A percentile compares a stretch with the other conserved stretches of the same genome.
These are phyloP conservation scores for Candolleomyces eurysporus DNA, from an alignment of 768 basidiomycete species.

Conservation along the genomic window DNA sequence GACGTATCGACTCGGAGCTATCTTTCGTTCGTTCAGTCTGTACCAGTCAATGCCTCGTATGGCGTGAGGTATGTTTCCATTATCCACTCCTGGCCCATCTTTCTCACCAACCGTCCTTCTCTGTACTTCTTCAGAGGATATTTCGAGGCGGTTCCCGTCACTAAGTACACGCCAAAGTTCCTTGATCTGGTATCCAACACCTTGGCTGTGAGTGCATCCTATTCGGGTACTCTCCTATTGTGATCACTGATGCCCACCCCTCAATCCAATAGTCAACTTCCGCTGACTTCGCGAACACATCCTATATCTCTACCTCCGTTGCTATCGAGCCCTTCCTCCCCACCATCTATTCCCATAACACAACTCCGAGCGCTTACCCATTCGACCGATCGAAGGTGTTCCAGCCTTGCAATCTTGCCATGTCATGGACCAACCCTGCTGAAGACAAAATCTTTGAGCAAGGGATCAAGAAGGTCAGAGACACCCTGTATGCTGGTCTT, in stretches of 20 bases:
- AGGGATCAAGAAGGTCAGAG: constrained; percentile 37
- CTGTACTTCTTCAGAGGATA: constrained; percentile 16
- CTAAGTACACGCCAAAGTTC: constrained; percentile 30
- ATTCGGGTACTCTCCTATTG: background rate
- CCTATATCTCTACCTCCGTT: constrained; percentile 38
- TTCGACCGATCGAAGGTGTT: constrained; percentile 34
- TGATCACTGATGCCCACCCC: background rate
- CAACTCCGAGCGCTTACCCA: constrained; percentile 45
- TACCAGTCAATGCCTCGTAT: constrained; percentile 33
- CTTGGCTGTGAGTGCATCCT: constrained; percentile 23
- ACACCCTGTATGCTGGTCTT: constrained; percentile 36
- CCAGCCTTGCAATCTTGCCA: constrained; percentile 46
- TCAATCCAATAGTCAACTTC: constrained; percentile 42
- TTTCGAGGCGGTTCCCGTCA: constrained; percentile 43
- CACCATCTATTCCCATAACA: constrained; percentile 34
- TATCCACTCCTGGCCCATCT: background rate
- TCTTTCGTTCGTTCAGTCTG: constrained; percentile 34
- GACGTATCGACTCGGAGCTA: constrained; percentile 42
- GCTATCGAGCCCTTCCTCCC: constrained; percentile 53
- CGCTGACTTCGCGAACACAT: constrained; percentile 21
- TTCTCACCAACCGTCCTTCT: background rate
- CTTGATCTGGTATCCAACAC: constrained; percentile 44
- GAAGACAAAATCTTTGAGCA: constrained; percentile 40
- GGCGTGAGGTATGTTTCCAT: constrained; percentile 19
- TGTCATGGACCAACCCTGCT: constrained; percentile 38